Percentiles rank a stretch among this genome's conserved stretches.
These are phyloP conservation scores for Diplodia intermedia DNA, from an alignment of 2,329 filamentous ascomycete genomes.

Conservation along the genomic window DNA sequence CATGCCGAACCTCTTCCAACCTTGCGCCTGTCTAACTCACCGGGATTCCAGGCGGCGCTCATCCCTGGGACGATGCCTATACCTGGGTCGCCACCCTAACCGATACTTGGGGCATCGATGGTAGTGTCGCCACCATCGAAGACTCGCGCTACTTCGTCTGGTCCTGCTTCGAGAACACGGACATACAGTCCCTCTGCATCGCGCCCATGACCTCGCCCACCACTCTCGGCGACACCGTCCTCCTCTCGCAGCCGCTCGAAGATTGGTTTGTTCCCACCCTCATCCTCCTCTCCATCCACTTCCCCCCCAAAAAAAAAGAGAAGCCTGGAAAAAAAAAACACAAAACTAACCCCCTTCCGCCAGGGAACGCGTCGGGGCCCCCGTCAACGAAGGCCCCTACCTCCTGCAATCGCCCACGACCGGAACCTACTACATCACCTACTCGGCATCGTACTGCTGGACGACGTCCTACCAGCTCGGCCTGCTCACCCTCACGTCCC, in stretches of 20 bases:
- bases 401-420: conserved; percentile 58
- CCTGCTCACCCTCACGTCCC: conserved; percentile 60
- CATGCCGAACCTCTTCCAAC: not conserved
- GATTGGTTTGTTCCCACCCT: conserved; percentile 46
- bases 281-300: too few relatives aligned
- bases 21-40: not conserved
- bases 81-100: conserved; percentile 58
- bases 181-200: conserved; percentile 53
- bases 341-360: not conserved
- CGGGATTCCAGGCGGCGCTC: conserved; percentile 53
- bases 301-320: too few relatives aligned
- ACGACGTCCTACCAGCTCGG: conserved; percentile 62
- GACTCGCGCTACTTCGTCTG: conserved; percentile 61
- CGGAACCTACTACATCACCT: conserved; percentile 61
- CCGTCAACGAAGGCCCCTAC: conserved; percentile 64
- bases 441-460: conserved; percentile 65
- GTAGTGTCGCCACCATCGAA: conserved; percentile 58
- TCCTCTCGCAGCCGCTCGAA: conserved; percentile 60
- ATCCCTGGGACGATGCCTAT: conserved; percentile 59
- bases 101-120: conserved; percentile 63
- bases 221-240: conserved; percentile 54
- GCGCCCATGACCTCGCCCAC: conserved; percentile 52
- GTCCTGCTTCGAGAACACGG: conserved; percentile 57
- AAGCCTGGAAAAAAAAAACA: too few relatives aligned
- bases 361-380: conserved; percentile 54